A percentile compares a stretch with the other conserved stretches of the same genome.
Evolutionary conservation across 2,329 filamentous ascomycete genomes (phyloP).

Genomic region (Xylariaceae sp.): DNA sequence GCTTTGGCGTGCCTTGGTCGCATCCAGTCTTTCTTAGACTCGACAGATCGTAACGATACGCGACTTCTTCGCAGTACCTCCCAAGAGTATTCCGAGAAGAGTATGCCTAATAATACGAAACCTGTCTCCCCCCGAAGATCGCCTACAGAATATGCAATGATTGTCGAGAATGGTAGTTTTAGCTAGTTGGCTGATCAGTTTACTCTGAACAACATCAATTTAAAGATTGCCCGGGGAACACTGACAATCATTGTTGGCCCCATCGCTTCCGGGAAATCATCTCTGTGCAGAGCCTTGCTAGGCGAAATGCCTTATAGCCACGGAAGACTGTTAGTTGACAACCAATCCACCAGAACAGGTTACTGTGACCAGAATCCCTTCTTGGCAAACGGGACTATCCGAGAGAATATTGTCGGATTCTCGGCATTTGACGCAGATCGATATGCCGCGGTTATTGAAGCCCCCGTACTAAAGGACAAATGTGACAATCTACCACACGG

Average conservation of each 20-base stretch:
- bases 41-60: slow-evolving; percentile 25
- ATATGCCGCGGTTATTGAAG: slow-evolving; percentile 28
- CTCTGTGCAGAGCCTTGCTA: slow-evolving; percentile 39
- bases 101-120: background rate
- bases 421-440: slow-evolving; percentile 22
- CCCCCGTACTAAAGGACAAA: slow-evolving; percentile 25
- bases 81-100: background rate
- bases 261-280: slow-evolving; percentile 43
- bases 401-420: slow-evolving; percentile 29
- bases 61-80: slow-evolving; percentile 5
- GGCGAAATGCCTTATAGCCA: slow-evolving; percentile 32
- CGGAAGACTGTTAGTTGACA: slow-evolving; percentile 23
- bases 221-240: slow-evolving; percentile 28
- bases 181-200: slow-evolving; percentile 31
- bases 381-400: slow-evolving; percentile 32
- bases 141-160: background rate
- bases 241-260: slow-evolving; percentile 41
- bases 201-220: slow-evolving; percentile 30
- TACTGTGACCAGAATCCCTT: slow-evolving; percentile 38
- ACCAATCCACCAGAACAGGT: slow-evolving; percentile 26
- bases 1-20: slow-evolving; percentile 32
- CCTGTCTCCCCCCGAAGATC: background rate
- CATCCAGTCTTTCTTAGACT: slow-evolving; percentile 35
- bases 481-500: slow-evolving; percentile 33
- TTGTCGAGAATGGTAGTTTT: slow-evolving; percentile 27